A percentile compares a stretch with the other conserved stretches of the same genome.
Conservation (phyloP, 2,329 filamentous ascomycete genomes). For the Colletotrichum sp. region DNA sequence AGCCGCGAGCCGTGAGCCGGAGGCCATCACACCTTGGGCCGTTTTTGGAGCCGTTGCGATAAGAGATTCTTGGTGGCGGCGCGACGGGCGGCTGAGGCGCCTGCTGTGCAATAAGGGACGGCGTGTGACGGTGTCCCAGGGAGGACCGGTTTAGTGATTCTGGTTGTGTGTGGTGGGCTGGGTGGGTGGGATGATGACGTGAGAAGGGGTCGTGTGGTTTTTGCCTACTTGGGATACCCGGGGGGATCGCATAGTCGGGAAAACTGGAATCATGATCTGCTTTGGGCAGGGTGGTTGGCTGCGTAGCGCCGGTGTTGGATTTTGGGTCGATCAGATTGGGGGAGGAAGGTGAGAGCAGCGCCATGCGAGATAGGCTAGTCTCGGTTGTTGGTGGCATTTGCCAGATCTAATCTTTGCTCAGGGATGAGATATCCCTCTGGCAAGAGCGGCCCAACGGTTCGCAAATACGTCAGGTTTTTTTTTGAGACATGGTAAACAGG, state of each 20-base stretch:
- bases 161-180: not conserved
- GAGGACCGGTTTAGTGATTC: not conserved
- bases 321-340: not conserved
- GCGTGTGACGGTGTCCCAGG: not conserved
- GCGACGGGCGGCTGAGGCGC: not conserved
- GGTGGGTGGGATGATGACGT: not conserved
- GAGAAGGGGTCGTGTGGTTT: not conserved
- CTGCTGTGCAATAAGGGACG: not conserved
- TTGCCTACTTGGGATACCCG: not conserved
- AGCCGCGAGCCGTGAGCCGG: not conserved
- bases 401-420: not conserved
- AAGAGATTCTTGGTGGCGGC: not conserved
- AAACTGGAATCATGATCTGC: not conserved
- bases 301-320: not conserved
- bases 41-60: not conserved
- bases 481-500: not conserved
- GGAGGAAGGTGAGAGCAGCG: not conserved
- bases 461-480: not conserved
- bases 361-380: slow-evolving; percentile 10
- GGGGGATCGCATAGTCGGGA: not conserved
- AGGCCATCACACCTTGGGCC: not conserved
- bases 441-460: not conserved
- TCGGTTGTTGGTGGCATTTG: slow-evolving; percentile 3
- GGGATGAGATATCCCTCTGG: not conserved
- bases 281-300: not conserved